Percentiles rank a stretch among this genome's conserved stretches.
Evolutionary conservation across 441 rosid species (phyloP).

Genomic region (Gossypium schwendimanii): DNA sequence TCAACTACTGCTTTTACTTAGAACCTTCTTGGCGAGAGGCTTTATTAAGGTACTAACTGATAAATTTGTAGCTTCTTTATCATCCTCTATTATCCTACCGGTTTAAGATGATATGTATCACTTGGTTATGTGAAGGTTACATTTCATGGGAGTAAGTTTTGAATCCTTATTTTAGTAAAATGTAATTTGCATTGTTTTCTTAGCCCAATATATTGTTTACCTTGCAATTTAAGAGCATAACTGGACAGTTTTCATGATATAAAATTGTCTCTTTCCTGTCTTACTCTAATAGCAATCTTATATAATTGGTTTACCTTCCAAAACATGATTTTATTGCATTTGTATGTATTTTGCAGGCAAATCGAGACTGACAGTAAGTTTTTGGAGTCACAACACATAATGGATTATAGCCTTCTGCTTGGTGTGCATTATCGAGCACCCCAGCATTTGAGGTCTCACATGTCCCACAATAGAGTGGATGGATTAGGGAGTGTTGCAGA

Average conservation of each 20-base stretch:
- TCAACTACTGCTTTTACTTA: constrained; percentile 65
- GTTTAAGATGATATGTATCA: constrained; percentile 5
- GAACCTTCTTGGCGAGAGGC: constrained; percentile 91
- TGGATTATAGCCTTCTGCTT: constrained; percentile 97
- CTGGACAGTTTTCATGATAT: constrained; percentile 3
- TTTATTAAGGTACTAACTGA: constrained; percentile 54
- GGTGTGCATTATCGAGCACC: constrained; percentile 99
- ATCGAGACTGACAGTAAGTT: constrained; percentile 81
- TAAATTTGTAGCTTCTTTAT: constrained; percentile 12
- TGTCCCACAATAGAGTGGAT: constrained; percentile 42
- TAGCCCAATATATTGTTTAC: not conserved
- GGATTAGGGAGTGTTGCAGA: constrained; percentile 81
- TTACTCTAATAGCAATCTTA: not conserved
- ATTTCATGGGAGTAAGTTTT: not conserved
- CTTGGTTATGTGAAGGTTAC: not conserved
- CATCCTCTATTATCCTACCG: not conserved
- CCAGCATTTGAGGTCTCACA: constrained; percentile 55
- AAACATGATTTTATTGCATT: not conserved
- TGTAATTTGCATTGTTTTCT: not conserved
- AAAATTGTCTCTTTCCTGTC: not conserved
- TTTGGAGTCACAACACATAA: constrained; percentile 75
- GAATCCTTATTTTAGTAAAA: not conserved
- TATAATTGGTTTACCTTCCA: not conserved
- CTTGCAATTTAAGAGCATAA: not conserved
- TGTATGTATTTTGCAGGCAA: constrained; percentile 48